phyloP scores from a whole-genome alignment of 495 filamentous ascomycete species.

The Neurospora cerealis region DNA sequence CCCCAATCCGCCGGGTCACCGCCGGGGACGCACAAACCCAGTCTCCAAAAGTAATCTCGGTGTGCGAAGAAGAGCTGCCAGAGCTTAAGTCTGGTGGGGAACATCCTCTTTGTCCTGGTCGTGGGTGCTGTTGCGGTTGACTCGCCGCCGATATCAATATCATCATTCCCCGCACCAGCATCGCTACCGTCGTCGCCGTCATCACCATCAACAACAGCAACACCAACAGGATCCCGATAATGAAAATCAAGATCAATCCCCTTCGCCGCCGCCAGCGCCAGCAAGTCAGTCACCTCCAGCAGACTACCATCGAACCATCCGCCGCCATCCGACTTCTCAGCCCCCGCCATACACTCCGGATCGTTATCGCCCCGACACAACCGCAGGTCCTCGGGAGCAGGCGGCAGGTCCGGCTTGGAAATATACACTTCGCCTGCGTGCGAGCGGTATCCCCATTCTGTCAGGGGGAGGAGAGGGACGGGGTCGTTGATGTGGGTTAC shows the following conservation, averaged over 20 bases:
- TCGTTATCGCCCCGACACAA: slow-evolving; percentile 66
- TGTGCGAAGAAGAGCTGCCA: slow-evolving; percentile 94
- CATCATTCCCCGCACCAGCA: neutral
- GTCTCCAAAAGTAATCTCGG: slow-evolving; percentile 89
- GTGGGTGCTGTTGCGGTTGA: neutral
- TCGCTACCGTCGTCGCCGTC: neutral
- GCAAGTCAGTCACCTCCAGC: neutral
- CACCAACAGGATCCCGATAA: neutral
- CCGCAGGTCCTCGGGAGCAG: slow-evolving; percentile 53
- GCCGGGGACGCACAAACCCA: slow-evolving; percentile 83
- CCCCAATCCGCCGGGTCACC: slow-evolving; percentile 65
- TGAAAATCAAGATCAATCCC: slow-evolving; percentile 4
- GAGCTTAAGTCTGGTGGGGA: slow-evolving; percentile 58
- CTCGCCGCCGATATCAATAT: neutral
- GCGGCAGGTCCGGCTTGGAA: slow-evolving; percentile 55
- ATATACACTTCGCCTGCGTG: slow-evolving; percentile 89
- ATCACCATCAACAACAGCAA: neutral
- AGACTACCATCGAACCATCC: neutral
- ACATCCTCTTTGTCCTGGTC: slow-evolving; percentile 9
- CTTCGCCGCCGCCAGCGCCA: slow-evolving; percentile 9
- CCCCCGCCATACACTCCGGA: slow-evolving; percentile 54
- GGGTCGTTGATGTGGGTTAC: slow-evolving; percentile 84
- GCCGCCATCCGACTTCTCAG: slow-evolving; percentile 25
- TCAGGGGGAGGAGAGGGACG: slow-evolving; percentile 75
- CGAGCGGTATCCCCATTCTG: slow-evolving; percentile 76